Conservation (phyloP, 345 rosid species). For the Hibiscus tridactylites region DNA sequence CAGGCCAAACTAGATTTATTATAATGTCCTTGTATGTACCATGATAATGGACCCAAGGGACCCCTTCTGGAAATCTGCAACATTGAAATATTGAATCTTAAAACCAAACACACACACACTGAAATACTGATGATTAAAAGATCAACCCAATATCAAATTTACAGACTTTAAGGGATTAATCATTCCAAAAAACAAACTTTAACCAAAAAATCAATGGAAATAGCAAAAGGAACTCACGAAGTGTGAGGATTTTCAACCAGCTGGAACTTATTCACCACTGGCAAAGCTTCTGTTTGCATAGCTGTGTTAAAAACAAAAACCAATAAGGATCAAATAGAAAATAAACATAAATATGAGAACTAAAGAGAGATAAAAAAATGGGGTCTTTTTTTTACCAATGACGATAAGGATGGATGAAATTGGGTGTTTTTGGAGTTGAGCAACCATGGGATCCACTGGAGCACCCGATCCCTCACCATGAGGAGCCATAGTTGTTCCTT, state of each 20-base stretch:
- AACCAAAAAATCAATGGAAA: not conserved
- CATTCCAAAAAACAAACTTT: not conserved
- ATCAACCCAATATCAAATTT: not conserved
- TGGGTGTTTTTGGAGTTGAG: constrained; percentile 25
- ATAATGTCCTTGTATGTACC: constrained; percentile 59
- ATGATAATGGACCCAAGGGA: constrained; percentile 73
- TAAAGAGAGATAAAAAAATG: not conserved
- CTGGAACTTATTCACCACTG: constrained; percentile 56
- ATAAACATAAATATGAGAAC: not conserved
- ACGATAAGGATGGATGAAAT: constrained; percentile 65
- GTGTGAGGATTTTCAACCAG: constrained; percentile 46
- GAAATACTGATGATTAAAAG: not conserved
- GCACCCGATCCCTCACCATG: constrained; percentile 44
- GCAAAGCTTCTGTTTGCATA: constrained; percentile 89
- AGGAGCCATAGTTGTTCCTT: constrained; percentile 39
- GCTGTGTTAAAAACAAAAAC: constrained; percentile 29
- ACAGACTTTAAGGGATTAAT: not conserved
- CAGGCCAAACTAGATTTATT: constrained; percentile 70
- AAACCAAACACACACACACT: not conserved
- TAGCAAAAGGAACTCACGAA: constrained; percentile 32
- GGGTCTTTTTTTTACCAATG: constrained; percentile 40
- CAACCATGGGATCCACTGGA: constrained; percentile 26
- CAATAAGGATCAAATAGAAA: not conserved
- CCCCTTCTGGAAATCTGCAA: constrained; percentile 76
- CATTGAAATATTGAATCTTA: not conserved